phyloP scores from a whole-genome alignment of 2,329 filamentous ascomycete species.

The Biscogniauxia marginata region DNA sequence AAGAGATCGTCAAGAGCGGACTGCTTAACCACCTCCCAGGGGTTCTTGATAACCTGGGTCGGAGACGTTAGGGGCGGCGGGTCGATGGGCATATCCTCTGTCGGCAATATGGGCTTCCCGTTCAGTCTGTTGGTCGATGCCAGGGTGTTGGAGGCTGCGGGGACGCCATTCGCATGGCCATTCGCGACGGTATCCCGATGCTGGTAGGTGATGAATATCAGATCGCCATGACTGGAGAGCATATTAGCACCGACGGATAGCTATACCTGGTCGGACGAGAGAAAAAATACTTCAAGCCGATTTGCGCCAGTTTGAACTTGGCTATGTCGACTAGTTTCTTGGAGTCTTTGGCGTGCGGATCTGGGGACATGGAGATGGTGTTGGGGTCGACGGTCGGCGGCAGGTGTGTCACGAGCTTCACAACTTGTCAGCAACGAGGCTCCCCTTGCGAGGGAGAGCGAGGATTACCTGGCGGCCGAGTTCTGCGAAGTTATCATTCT shows the following conservation, averaged over 20 bases:
- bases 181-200: conserved; percentile 45
- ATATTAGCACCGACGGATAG: conserved; percentile 27
- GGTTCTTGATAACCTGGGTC: conserved; percentile 71
- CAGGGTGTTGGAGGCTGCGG: conserved; percentile 33
- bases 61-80: conserved; percentile 56
- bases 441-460: neutral
- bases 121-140: conserved; percentile 66
- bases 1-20: conserved; percentile 82
- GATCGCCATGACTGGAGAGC: conserved; percentile 72
- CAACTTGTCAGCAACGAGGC: conserved; percentile 8
- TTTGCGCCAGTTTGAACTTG: conserved; percentile 54
- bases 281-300: conserved; percentile 55
- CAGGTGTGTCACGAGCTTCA: conserved; percentile 56
- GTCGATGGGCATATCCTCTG: conserved; percentile 65
- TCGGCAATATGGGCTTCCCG: conserved; percentile 69
- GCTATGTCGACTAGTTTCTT: conserved; percentile 59
- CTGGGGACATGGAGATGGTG: conserved; percentile 62
- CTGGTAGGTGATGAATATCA: conserved; percentile 83
- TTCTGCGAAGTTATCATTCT: conserved; percentile 69
- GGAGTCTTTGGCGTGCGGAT: conserved; percentile 56
- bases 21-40: conserved; percentile 90
- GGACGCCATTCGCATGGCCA: conserved; percentile 38
- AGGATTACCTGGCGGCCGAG: conserved; percentile 51
- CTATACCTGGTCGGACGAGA: neutral
- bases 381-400: conserved; percentile 61